phyloP scores from a whole-genome alignment of 2,329 filamentous ascomycete species.

The Aurifilum marmelostoma region DNA sequence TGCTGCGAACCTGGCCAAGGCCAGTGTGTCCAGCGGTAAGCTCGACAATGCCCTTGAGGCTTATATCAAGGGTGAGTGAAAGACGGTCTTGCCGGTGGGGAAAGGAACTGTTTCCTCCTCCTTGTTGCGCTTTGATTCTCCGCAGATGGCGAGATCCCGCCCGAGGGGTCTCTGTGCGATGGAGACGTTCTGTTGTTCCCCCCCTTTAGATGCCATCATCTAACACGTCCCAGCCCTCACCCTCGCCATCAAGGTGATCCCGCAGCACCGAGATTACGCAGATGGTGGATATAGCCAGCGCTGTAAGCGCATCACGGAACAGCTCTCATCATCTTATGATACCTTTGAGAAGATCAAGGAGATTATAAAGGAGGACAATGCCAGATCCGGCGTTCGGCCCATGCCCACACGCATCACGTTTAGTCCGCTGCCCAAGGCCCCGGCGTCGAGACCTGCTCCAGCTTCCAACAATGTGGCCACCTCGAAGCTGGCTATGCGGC shows the following conservation, averaged over 20 bases:
- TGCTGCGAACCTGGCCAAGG: conserved; percentile 62
- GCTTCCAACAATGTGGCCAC: conserved; percentile 2
- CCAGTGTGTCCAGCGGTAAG: conserved; percentile 63
- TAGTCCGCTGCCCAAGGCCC: conserved; percentile 8
- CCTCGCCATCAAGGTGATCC: conserved; percentile 76
- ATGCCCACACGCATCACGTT: conserved; percentile 32
- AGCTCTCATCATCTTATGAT: conserved; percentile 51
- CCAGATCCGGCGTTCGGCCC: conserved; percentile 61
- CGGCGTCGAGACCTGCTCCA: not conserved
- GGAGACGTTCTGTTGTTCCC: not conserved
- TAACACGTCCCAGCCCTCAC: conserved; percentile 57
- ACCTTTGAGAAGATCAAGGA: conserved; percentile 62
- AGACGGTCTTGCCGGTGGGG: not conserved
- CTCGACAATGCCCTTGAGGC: conserved; percentile 80
- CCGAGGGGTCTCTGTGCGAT: not conserved
- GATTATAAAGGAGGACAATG: conserved; percentile 66
- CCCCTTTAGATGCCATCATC: not conserved
- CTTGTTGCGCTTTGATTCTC: too few relatives aligned
- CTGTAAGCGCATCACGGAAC: conserved; percentile 54
- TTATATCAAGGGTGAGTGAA: conserved; percentile 65
- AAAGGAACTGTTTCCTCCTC: not conserved
- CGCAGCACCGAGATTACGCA: conserved; percentile 76
- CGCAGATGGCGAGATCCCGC: not conserved
- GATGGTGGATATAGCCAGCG: conserved; percentile 54
- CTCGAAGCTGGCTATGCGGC: not conserved